phyloP scores from a whole-genome alignment of 2,329 filamentous ascomycete genomes.

The Verticillium tricorpus region DNA sequence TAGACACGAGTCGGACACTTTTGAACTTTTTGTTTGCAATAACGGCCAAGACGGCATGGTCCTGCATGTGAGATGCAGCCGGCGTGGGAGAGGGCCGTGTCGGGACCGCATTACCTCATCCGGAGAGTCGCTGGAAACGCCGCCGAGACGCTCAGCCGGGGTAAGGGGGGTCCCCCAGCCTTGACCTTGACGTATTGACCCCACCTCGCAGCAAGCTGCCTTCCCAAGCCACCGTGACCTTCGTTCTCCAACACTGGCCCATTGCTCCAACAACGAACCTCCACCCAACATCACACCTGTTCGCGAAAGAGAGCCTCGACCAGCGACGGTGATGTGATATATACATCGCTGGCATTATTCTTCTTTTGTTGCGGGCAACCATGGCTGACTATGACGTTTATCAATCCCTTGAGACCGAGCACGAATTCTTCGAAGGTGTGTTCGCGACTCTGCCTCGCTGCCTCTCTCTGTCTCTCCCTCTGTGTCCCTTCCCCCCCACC shows the following conservation, averaged over 20 bases:
- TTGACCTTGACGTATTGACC: neutral
- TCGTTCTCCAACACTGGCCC: neutral
- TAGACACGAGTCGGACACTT: neutral
- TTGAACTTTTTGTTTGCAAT: neutral
- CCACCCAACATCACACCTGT: neutral
- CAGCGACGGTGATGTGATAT: neutral
- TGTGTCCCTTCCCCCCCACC: neutral
- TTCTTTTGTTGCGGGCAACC: conserved; percentile 18
- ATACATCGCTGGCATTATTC: neutral
- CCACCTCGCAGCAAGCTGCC: neutral
- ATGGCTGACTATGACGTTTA: conserved; percentile 64
- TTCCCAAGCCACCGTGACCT: neutral
- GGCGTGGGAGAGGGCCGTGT: neutral
- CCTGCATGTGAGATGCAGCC: neutral
- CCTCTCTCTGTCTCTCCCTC: conserved; percentile 11
- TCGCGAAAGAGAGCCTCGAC: neutral
- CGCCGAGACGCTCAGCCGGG: neutral
- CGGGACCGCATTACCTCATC: neutral
- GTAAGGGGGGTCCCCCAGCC: neutral
- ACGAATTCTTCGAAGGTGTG: conserved; percentile 85
- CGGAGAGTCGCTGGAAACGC: neutral
- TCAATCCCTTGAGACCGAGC: conserved; percentile 69
- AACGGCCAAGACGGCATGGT: too few species aligned
- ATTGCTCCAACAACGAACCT: conserved; percentile 2
- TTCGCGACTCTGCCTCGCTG: conserved; percentile 3